A percentile compares a stretch with the other conserved stretches of the same genome.
Evolutionary conservation across 176 grass and related monocot species (phyloP).

Genomic region (maize (Zea mays)): Zm-B73-REFERENCE-NAM-5.0 NC_050098.1:164037001-164037500

Average conservation of each 20-base stretch:
- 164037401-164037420: background rate
- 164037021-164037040: constrained; percentile 95
- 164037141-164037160: constrained; percentile 18
- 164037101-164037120: constrained; percentile 65
- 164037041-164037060: constrained; percentile 90
- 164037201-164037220: constrained; percentile 99
- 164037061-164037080: constrained; percentile 90
- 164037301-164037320: constrained; percentile 58
- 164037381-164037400: constrained; percentile 27
- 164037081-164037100: constrained; percentile 96
- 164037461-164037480: constrained; percentile 9
- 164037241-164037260: constrained; percentile 99
- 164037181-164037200: constrained; percentile 76
- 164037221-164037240: constrained; percentile 94
- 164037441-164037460: constrained; percentile 12
- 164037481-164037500: constrained; percentile 14
- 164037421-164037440: constrained; percentile 17
- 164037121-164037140: background rate
- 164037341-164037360: constrained; percentile 15
- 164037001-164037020: constrained; percentile 99
- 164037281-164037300: constrained; percentile 99
- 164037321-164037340: background rate
- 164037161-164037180: background rate
- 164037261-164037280: constrained; percentile 97
- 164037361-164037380: background rate